These are phyloP conservation scores for Cucurbitaria berberidis DNA, from an alignment of 2,329 filamentous ascomycete species.

Conservation along the genomic window DNA sequence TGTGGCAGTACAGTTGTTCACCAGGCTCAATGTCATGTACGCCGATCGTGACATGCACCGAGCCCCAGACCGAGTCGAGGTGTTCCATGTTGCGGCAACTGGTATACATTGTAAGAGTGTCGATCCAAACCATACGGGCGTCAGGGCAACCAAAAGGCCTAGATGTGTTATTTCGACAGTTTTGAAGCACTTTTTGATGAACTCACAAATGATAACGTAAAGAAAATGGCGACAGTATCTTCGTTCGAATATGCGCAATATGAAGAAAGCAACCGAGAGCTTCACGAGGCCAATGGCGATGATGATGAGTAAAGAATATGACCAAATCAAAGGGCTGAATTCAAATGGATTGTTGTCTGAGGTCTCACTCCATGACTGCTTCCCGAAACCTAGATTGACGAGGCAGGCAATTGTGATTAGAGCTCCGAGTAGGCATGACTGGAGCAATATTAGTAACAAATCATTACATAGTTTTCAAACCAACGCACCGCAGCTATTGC, in stretches of 20 bases:
- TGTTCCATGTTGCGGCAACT: conserved; percentile 54
- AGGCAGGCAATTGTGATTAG: conserved; percentile 13
- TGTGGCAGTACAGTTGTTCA: conserved; percentile 48
- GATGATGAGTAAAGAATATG: conserved; percentile 52
- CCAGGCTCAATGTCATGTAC: conserved; percentile 53
- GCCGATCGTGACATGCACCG: conserved; percentile 43
- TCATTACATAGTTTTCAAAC: background rate
- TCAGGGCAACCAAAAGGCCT: conserved; percentile 41
- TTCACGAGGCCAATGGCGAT: conserved; percentile 55
- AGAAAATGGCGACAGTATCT: conserved; percentile 48
- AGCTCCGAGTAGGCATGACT: conserved; percentile 19
- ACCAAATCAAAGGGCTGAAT: conserved; percentile 47
- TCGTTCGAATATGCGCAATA: conserved; percentile 51
- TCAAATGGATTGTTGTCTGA: conserved; percentile 21
- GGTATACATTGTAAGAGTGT: conserved; percentile 56
- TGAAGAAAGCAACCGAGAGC: conserved; percentile 54
- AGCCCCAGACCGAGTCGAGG: background rate
- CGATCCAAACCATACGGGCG: conserved; percentile 51
- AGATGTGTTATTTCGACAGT: conserved; percentile 6
- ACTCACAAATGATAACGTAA: conserved; percentile 50
- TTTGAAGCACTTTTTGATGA: background rate
- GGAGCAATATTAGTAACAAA: background rate
- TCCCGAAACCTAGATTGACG: conserved; percentile 49
- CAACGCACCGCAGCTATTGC: conserved; percentile 45
- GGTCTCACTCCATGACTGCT: conserved; percentile 44